Percentiles rank a stretch among this genome's conserved stretches.
Conservation (phyloP, 805 yeast genomes). For the Saturnispora ahearnii region DNA sequence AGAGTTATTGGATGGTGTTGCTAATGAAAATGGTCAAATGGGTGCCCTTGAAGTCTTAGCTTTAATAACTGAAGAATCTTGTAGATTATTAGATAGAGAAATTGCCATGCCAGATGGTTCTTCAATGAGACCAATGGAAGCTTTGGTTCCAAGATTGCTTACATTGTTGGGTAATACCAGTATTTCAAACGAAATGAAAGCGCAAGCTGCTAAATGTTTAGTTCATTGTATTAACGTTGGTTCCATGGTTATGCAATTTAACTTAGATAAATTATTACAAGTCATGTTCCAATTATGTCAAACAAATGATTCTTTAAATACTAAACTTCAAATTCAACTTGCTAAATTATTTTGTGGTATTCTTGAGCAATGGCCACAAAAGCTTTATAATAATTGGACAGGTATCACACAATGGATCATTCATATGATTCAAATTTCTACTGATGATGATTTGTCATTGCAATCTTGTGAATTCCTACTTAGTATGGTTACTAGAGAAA, state of each 20-base stretch:
- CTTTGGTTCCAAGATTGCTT: conserved; percentile 58
- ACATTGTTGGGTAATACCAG: conserved; percentile 35
- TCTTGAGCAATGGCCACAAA: conserved; percentile 72
- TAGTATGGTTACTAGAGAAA: conserved; percentile 55
- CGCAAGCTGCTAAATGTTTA: conserved; percentile 60
- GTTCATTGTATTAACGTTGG: conserved; percentile 66
- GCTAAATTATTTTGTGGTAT: conserved; percentile 68
- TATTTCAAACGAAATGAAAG: conserved; percentile 47
- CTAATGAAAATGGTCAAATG: conserved; percentile 43
- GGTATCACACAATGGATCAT: conserved; percentile 83
- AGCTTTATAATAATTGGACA: conserved; percentile 64
- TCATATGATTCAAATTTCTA: conserved; percentile 55
- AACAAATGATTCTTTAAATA: conserved; percentile 35
- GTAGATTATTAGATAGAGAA: conserved; percentile 52
- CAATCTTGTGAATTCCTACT: conserved; percentile 92
- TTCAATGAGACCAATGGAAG: conserved; percentile 42
- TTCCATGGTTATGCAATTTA: conserved; percentile 53
- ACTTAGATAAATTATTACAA: conserved; percentile 56
- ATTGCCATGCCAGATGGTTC: conserved; percentile 43
- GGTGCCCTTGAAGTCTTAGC: conserved; percentile 76
- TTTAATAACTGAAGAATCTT: conserved; percentile 87
- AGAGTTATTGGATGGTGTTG: conserved; percentile 43
- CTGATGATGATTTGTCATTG: conserved; percentile 49
- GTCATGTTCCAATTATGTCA: conserved; percentile 61
- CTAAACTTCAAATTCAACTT: conserved; percentile 59